Evolutionary conservation across 2,329 filamentous ascomycete genomes (phyloP), one percentile per base, ranked within the genome.

Genomic region (Pseudocercospora pini-densiflorae): DNA sequence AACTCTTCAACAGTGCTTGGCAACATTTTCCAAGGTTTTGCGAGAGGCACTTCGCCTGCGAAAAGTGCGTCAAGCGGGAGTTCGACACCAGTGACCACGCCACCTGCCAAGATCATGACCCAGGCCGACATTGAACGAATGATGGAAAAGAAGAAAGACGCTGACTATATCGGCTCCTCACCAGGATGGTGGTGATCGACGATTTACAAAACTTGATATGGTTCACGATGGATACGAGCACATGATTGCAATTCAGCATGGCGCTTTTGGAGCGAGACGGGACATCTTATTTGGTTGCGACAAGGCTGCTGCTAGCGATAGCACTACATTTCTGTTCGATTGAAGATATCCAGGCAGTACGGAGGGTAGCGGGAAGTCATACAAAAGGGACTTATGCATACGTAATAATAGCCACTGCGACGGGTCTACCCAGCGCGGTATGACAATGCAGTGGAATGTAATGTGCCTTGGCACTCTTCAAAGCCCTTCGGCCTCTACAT

Each of bases 131-230:
- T 73, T 19, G 74, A 76, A 63, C 69, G 67, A 29, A 71, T 73
- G 63, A 68, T 72, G 3, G 74, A 76, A 70, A 68, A 68, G 66
- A 75, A 74, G 68, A 69, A 69, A 24, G 75, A 75, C 60, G 70
- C 71, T 3, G 75, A 77, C 62, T 74, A 73, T 59, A 71, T 75
- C 9, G 63, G 64, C 16, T 68, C 65, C 14, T 54, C 63, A 36
- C 62, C 69, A 7, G 65, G 65, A 40, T 67, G 65, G 65, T 71
- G 67, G 69, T 71, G 43, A 68, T 58, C 16, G 24, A n/a, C 14
- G 40, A 40, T 16, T 16, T 14, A 16, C 12, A 33, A 33, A 33
- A 19, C 31, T 31, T 58, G 31, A 19, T 21, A 16, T 40, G 45
- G 19, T 23, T 59, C 36, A 63, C 45, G 55, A 60, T 31, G 29